phyloP scores from a whole-genome alignment of 805 yeast genomes.

The Ogataea haglerorum region DNA sequence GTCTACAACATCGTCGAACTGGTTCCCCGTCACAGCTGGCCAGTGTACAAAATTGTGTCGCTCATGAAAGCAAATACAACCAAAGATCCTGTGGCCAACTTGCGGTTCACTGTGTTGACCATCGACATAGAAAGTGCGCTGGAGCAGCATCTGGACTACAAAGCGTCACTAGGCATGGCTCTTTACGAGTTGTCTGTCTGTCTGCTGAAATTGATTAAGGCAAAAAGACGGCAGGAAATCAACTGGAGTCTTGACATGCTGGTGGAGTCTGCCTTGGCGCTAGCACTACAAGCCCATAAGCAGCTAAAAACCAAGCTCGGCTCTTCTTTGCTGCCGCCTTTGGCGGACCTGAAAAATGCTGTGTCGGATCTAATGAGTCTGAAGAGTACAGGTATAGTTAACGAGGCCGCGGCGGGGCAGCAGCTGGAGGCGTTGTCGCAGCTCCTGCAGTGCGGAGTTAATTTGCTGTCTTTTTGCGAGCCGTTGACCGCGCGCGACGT shows the following conservation, averaged over 20 bases:
- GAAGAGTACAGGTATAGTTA: not conserved
- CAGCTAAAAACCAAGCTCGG: conserved; percentile 4
- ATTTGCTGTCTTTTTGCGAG: not conserved
- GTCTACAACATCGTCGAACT: not conserved
- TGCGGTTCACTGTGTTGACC: conserved; percentile 14
- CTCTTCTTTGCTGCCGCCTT: not conserved
- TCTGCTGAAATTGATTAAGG: conserved; percentile 5
- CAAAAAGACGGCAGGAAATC: not conserved
- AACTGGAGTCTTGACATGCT: conserved; percentile 3
- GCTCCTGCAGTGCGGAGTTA: conserved; percentile 4
- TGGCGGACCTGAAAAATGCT: conserved; percentile 3
- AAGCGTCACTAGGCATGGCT: conserved; percentile 15
- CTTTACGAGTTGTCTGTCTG: conserved; percentile 19
- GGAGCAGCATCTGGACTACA: conserved; percentile 5
- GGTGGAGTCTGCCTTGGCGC: conserved; percentile 1
- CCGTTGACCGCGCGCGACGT: not conserved
- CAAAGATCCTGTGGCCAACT: conserved; percentile 9
- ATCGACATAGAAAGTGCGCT: conserved; percentile 10
- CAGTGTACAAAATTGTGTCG: conserved; percentile 14
- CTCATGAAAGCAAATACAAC: conserved; percentile 10
- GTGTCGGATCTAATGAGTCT: conserved; percentile 5
- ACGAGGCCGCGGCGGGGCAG: not conserved
- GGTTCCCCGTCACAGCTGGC: conserved; percentile 25
- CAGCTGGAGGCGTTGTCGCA: conserved; percentile 1
- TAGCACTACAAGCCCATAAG: conserved; percentile 5